phyloP scores from a whole-genome alignment of 495 filamentous ascomycete species.

The Neurospora sp. region DNA sequence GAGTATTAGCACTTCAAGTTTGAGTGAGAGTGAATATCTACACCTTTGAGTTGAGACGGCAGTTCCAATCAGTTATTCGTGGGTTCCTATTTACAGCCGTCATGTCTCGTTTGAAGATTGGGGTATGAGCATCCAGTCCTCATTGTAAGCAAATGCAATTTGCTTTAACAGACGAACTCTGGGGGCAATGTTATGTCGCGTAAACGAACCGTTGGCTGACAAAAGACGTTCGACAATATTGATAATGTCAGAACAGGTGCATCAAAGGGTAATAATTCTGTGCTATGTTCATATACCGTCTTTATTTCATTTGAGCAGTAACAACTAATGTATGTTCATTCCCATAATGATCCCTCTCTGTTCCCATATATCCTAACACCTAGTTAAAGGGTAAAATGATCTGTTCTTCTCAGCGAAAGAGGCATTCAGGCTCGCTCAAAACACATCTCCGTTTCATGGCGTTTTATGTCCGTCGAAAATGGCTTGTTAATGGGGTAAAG shows the following conservation, averaged over 20 bases:
- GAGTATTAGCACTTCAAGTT: not conserved
- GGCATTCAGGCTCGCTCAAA: not conserved
- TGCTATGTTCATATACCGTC: not conserved
- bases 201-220: not conserved
- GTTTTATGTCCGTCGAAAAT: not conserved
- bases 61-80: not conserved
- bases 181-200: not conserved
- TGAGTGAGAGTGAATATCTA: not conserved
- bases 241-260: not conserved
- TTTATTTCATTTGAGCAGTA: not conserved
- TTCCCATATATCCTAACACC: not conserved
- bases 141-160: too few relatives aligned
- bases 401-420: not conserved
- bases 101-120: not conserved
- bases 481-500: not conserved
- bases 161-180: not conserved
- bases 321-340: not conserved
- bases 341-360: not conserved
- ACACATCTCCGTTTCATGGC: not conserved
- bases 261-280: not conserved
- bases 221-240: not conserved
- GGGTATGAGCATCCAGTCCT: not conserved
- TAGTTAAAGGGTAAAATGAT: not conserved
- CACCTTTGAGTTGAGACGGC: not conserved
- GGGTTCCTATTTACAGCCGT: too few relatives aligned